Percentiles rank a stretch among this genome's conserved stretches.
Conservation (phyloP, 1,284 basidiomycete genomes). For the Xerocomus minutiporus region DNA sequence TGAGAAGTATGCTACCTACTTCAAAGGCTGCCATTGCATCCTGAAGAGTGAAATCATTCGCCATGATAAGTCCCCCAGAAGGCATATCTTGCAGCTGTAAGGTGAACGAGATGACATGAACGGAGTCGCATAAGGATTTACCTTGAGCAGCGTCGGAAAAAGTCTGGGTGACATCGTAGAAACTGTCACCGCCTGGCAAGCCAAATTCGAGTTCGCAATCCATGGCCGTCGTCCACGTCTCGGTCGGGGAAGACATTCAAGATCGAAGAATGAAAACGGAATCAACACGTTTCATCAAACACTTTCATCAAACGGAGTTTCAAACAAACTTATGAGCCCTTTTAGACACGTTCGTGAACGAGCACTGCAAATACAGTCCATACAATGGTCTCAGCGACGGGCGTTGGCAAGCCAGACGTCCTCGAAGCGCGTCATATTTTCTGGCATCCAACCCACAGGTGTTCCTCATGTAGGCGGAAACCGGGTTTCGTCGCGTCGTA, state of each 20-base stretch:
- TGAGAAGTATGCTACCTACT: constrained; percentile 39
- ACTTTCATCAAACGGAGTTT: constrained; percentile 28
- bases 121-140: constrained; percentile 25
- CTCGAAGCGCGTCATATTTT: constrained; percentile 53
- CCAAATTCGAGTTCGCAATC: constrained; percentile 18
- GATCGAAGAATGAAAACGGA: neutral
- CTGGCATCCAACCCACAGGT: constrained; percentile 83
- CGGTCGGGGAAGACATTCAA: constrained; percentile 5
- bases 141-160: constrained; percentile 57
- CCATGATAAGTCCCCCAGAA: constrained; percentile 61
- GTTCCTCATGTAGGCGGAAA: constrained; percentile 67
- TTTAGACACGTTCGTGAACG: constrained; percentile 1
- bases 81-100: constrained; percentile 52
- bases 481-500: neutral
- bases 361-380: neutral
- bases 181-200: constrained; percentile 53
- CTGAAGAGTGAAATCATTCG: constrained; percentile 65
- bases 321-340: constrained; percentile 19
- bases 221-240: constrained; percentile 16
- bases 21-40: constrained; percentile 91
- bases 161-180: constrained; percentile 55
- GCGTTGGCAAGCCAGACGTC: constrained; percentile 2
- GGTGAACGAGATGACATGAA: constrained; percentile 12
- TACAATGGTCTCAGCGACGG: constrained; percentile 3
- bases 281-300: constrained; percentile 8